A percentile compares a stretch with the other conserved stretches of the same genome.
phyloP scores from a whole-genome alignment of 148 eudicot genomes.

The Polygonum maritimum region DNA sequence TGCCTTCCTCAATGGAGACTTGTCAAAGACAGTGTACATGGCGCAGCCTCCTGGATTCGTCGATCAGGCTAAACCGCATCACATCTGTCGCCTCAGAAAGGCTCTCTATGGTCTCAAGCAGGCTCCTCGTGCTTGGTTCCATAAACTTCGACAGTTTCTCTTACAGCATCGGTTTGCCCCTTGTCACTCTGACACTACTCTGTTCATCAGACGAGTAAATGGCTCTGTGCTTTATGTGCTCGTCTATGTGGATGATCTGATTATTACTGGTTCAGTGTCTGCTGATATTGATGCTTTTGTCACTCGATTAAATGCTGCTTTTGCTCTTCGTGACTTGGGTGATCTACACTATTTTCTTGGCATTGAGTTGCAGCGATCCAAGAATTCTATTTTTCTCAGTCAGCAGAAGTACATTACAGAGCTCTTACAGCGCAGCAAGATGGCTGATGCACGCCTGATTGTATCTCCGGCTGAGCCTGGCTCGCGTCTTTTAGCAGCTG shows the following conservation, averaged over 20 bases:
- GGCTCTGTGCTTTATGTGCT: not conserved
- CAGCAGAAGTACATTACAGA: not conserved
- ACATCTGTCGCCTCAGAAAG: not conserved
- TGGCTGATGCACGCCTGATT: not conserved
- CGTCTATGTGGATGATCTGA: not conserved
- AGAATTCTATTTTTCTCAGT: not conserved
- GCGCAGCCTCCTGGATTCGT: not conserved
- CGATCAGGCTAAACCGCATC: not conserved
- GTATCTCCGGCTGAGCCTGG: not conserved
- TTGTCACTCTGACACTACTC: no score
- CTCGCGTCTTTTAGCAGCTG: not conserved
- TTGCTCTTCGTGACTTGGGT: not conserved
- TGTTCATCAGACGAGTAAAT: no score
- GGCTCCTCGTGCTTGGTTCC: not conserved
- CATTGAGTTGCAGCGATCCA: not conserved
- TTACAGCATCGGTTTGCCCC: no score
- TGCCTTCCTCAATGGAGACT: not conserved
- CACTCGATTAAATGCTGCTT: no score
- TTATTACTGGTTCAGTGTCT: not conserved
- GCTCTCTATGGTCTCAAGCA: not conserved
- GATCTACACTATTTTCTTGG: not conserved
- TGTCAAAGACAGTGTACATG: not conserved
- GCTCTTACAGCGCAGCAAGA: not conserved
- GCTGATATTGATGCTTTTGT: no score
- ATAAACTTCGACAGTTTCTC: no score